A percentile compares a stretch with the other conserved stretches of the same genome.
phyloP scores from a whole-genome alignment of 768 basidiomycete genomes.

The Harrya chromipes region DNA sequence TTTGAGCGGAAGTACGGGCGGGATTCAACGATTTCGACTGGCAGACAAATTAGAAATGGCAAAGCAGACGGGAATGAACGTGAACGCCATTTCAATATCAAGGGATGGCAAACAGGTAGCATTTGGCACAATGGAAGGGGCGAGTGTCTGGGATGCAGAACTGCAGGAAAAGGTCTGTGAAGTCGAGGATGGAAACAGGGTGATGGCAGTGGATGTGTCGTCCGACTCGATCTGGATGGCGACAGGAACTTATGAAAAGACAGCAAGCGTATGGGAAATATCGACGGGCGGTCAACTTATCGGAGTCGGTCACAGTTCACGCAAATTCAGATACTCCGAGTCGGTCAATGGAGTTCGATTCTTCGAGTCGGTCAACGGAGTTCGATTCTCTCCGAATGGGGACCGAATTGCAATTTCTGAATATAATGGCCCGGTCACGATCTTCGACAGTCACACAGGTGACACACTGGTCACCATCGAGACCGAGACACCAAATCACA shows the following conservation, averaged over 20 bases:
- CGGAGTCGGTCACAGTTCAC: too few species aligned
- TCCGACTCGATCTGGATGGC: slow-evolving; percentile 1
- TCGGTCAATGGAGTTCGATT: too few species aligned
- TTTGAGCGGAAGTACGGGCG: too few species aligned
- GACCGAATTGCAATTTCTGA: neutral
- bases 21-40: too few species aligned
- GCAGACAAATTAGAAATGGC: neutral
- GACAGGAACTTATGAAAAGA: neutral
- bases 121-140: neutral
- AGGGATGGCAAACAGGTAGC: neutral
- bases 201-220: neutral
- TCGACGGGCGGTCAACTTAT: neutral
- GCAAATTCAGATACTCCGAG: too few species aligned
- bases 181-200: neutral
- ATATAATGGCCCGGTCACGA: neutral
- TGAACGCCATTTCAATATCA: neutral
- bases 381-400: slow-evolving; percentile 3
- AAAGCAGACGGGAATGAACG: neutral
- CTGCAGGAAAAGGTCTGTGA: neutral
- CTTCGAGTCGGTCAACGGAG: neutral
- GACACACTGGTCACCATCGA: neutral
- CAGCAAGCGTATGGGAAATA: neutral
- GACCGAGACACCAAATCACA: neutral
- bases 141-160: neutral
- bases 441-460: neutral